Conservation (phyloP, 2,329 filamentous ascomycete genomes). For the Aspergillus glaucus region DNA sequence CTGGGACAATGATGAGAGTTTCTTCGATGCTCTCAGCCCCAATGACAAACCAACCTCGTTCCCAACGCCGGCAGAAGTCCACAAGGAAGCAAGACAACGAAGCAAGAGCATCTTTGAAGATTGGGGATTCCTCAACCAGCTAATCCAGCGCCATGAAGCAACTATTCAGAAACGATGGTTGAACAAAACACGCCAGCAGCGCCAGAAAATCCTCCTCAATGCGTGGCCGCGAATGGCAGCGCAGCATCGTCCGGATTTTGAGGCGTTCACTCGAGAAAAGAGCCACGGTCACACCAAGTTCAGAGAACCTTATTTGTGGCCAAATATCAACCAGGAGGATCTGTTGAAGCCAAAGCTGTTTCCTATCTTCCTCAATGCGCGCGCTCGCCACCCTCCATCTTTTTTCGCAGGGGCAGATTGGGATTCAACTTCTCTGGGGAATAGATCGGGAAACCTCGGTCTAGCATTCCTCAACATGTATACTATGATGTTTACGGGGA, state of each 20-base stretch:
- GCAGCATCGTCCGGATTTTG: constrained; percentile 49
- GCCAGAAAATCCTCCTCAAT: constrained; percentile 41
- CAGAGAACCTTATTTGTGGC: constrained; percentile 42
- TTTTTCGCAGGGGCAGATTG: constrained; percentile 46
- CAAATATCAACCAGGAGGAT: constrained; percentile 46
- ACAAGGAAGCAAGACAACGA: not conserved
- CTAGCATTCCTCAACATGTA: constrained; percentile 24
- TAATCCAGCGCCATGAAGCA: constrained; percentile 45
- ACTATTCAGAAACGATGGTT: constrained; percentile 50
- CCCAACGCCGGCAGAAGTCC: not conserved
- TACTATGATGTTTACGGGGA: constrained; percentile 29
- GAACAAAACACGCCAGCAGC: constrained; percentile 47
- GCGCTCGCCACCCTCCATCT: constrained; percentile 40
- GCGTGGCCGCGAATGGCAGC: constrained; percentile 47
- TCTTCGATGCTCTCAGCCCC: not conserved
- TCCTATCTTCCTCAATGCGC: constrained; percentile 48
- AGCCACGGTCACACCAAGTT: constrained; percentile 8
- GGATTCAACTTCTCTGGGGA: constrained; percentile 25
- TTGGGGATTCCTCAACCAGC: no score
- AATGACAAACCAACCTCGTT: not conserved
- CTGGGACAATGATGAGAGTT: not conserved
- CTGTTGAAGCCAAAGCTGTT: constrained; percentile 35
- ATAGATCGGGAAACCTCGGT: constrained; percentile 8
- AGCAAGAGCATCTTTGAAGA: no score
- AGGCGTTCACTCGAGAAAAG: constrained; percentile 20